phyloP scores from a whole-genome alignment of 805 yeast species.

The Ascoidea asiatica region DNA sequence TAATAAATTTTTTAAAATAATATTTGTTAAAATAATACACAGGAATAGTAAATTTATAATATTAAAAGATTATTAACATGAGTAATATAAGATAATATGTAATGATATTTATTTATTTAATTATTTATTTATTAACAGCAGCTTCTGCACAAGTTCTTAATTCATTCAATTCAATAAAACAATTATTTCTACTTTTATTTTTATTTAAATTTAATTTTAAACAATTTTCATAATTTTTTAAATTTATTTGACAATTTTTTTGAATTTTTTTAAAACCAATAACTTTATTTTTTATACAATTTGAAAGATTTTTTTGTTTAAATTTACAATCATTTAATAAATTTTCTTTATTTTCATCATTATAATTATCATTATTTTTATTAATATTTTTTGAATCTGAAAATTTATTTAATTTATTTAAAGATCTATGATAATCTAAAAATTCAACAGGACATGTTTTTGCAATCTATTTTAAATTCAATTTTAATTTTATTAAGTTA shows the following conservation, averaged over 20 bases:
- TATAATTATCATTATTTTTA: conserved; percentile 29
- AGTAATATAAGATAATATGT: no score
- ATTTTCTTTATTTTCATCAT: no score
- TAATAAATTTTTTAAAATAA: no score
- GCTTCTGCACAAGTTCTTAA: no score
- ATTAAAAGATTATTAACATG: no score
- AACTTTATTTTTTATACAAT: conserved; percentile 50
- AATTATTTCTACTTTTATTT: no score
- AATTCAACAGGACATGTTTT: conserved; percentile 61
- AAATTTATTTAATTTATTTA: no score
- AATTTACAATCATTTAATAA: conserved; percentile 34
- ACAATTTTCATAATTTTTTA: conserved; percentile 55
- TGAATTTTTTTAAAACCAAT: conserved; percentile 63
- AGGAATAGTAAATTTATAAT: no score
- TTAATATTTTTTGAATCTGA: conserved; percentile 60
- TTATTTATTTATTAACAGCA: no score
- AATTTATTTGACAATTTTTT: conserved; percentile 37
- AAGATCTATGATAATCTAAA: conserved; percentile 54
- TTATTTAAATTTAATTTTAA: conserved; percentile 14
- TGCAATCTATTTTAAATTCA: conserved; percentile 32
- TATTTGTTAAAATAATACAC: no score
- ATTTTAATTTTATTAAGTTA: not conserved
- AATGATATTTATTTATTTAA: no score
- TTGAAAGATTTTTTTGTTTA: conserved; percentile 42
- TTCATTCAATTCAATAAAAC: no score